phyloP scores from a whole-genome alignment of 192 early-diverging fungal species.

The Funneliformis mosseae region DNA sequence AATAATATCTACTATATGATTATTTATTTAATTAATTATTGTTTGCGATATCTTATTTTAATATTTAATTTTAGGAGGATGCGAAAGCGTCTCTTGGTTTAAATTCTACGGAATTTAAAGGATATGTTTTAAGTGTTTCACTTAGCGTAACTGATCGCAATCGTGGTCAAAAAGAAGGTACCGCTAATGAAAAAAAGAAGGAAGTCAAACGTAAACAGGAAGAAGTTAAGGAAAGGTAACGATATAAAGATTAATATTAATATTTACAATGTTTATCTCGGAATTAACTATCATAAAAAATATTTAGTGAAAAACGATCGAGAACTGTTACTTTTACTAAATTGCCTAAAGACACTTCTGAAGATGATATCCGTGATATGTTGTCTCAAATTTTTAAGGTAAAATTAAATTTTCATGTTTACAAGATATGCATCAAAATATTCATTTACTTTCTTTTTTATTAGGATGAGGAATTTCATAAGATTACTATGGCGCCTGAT shows the following conservation, averaged over 20 bases:
- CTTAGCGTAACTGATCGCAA: neutral
- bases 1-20: neutral
- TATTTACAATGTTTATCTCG: neutral
- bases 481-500: neutral
- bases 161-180: neutral
- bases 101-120: constrained; percentile 16
- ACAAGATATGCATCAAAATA: neutral
- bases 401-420: neutral
- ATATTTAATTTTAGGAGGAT: neutral
- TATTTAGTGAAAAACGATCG: neutral
- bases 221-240: neutral
- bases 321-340: neutral
- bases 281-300: neutral
- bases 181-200: neutral
- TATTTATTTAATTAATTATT: neutral
- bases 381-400: neutral
- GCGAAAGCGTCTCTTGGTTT: neutral
- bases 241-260: neutral
- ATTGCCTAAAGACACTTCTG: neutral
- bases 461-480: neutral
- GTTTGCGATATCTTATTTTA: neutral
- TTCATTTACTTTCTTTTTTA: neutral
- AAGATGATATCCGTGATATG: neutral
- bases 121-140: neutral
- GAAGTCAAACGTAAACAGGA: neutral